Evolutionary conservation across 352 stramenopile species (phyloP), one percentile per base, ranked within the genome.

Genomic region (Pythium sukuiense): DNA sequence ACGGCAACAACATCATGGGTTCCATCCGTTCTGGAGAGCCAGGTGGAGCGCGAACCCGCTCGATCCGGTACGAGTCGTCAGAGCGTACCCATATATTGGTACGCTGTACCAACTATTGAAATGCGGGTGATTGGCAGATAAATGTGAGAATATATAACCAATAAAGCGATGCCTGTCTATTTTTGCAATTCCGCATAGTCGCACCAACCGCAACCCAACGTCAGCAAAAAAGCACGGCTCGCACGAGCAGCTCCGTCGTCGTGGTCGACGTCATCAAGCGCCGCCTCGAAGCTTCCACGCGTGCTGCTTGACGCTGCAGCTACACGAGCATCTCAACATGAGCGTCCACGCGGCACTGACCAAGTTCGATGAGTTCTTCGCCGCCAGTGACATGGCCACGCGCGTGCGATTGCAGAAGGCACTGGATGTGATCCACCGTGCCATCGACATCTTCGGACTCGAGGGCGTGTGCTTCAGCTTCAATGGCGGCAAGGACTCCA

Each of bases 401-500:
- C 79, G 81, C 26, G 65, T 55, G 48, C 76, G 81, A 16, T 61
- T 94, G 53, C 79, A 88, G 27, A 88, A 87, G 61, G 80, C 86
- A 33, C 73, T 94, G 30, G 80, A 92, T 55, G 80, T 92, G 62
- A 77, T 92, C 50, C 77, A 87, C 63, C 87, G 86, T 62, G 79
- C 83, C 54, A 87, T 91, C 50, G 86, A 94, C 70, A 92, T 94
- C 57, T 91, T 94, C 27, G 81, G 79, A 2, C 64, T 92, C 18
- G 84, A 90, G 26, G 76, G 82, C 55, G 70, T 92, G 12, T 90
- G 81, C 68, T 94, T 98, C 49, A 96, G 85, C 71, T 98, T 98
- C 71, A 98, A 98, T 64, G 92, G 92, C 27, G 92, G 91, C 59
- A 98, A 98, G 65, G 92, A 98, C 72, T 96, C 89, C 53, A 97